These are phyloP conservation scores for Aspergillus asperescens DNA, from an alignment of 495 filamentous ascomycete species.

Conservation along the genomic window DNA sequence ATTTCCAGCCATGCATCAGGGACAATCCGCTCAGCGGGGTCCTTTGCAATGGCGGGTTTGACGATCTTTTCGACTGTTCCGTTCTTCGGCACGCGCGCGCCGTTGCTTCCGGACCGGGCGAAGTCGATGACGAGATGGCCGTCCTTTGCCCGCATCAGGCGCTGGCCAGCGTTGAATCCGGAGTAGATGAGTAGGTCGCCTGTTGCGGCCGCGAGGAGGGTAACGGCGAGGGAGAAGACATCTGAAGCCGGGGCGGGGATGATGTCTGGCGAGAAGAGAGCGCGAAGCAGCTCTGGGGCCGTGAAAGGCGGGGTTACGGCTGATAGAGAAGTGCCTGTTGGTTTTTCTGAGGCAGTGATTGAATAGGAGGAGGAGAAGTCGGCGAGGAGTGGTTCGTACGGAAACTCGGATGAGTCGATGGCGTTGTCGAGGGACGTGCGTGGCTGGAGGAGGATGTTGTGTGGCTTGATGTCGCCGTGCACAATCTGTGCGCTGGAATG, in stretches of 20 bases:
- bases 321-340: constrained; percentile 28
- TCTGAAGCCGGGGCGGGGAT: constrained; percentile 40
- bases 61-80: constrained; percentile 43
- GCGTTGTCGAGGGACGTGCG: constrained; percentile 8
- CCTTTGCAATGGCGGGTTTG: constrained; percentile 39
- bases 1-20: constrained; percentile 33
- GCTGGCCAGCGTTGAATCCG: constrained; percentile 38
- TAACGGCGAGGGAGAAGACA: constrained; percentile 53
- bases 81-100: constrained; percentile 36
- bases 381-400: constrained; percentile 45
- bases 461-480: constrained; percentile 55
- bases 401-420: constrained; percentile 21
- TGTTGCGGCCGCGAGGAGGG: constrained; percentile 50
- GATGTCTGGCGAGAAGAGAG: constrained; percentile 25
- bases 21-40: constrained; percentile 32
- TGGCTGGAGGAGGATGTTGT: constrained; percentile 45
- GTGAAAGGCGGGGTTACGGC: constrained; percentile 56
- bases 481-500: constrained; percentile 40
- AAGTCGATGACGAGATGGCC: constrained; percentile 46
- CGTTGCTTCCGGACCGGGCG: constrained; percentile 36
- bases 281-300: constrained; percentile 49
- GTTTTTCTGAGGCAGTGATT: constrained; percentile 18
- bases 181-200: constrained; percentile 50
- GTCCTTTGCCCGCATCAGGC: constrained; percentile 44
- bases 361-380: constrained; percentile 57